Base-by-base conservation (phyloP, 192 early-diverging fungal genomes). In the Diversispora eburnea region DNA sequence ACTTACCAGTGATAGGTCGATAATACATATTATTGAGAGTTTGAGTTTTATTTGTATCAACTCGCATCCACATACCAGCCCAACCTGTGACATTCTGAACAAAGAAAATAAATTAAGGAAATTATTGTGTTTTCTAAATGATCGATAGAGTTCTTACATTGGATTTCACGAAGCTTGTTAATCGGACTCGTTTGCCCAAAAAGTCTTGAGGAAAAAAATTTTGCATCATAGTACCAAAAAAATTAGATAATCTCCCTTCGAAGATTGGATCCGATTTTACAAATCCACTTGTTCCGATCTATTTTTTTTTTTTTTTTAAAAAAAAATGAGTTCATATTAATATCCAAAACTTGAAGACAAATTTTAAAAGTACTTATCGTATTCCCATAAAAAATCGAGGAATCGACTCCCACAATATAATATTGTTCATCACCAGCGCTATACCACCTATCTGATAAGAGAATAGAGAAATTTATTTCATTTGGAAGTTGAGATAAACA, bases 1-100 rank as follows among this genome's bases (percentile, higher is more conserved):
- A 58, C n/a, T 17, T 61, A 61, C 60, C 60, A 39, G 8, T 43
- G 13, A 61, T 25, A 39, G 8, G 8, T 43, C 60, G 60, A 41
- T 42, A 0, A 10, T 3, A 1, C 60, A 61, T 61, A 61, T 61
- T 61, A 43, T 61, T 25, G 41, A 61, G 39, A 61, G 5, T 15
- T 8, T 61, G 2, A 1, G 22, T 20, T 13, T 5, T 17, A 4
- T 3, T 15, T n/a, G 59, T 61, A 61, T 61, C 60, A 8, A 42
- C 33, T 39, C 60, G 60, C 60, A 61, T 61, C 60, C 60, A 61
- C 60, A 61, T n/a, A 61, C 60, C 60, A 61, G 60, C 60, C 2
- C 0, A 42, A 3, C 15, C 60, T 15, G 13, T 10, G 13, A 61
- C 15, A 42, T 61, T 61, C 60, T 61, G 12, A 61, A 61, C 33